A percentile compares a stretch with the other conserved stretches of the same genome.
Evolutionary conservation across 164 flowering plant species (phyloP).

Genomic region (Cinnamomum chago): DNA sequence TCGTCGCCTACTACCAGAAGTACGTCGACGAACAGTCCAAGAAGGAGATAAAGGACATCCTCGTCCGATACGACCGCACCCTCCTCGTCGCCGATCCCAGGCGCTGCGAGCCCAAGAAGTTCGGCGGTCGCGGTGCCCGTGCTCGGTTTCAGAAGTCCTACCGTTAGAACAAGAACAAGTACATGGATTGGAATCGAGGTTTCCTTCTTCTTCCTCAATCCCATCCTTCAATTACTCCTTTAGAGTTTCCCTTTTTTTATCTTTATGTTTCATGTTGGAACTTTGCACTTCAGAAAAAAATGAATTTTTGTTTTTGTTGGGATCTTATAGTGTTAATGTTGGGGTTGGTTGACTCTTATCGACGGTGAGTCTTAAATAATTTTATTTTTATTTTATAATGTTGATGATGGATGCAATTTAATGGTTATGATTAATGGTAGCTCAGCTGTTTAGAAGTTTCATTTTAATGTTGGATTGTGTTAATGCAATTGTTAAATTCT

Average conservation of each 20-base stretch:
- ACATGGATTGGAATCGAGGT: not conserved
- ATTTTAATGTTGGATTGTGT: no score
- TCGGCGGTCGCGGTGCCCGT: slow-evolving; percentile 23
- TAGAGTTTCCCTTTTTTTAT: no score
- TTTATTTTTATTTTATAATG: no score
- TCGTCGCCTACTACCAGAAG: slow-evolving; percentile 23
- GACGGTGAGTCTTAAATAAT: no score
- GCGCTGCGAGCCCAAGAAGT: slow-evolving; percentile 25
- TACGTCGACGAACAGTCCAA: slow-evolving; percentile 23
- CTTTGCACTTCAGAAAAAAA: not conserved
- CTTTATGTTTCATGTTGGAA: not conserved
- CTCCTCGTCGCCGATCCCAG: slow-evolving; percentile 23
- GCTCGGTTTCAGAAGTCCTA: slow-evolving; percentile 23
- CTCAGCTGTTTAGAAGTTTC: no score
- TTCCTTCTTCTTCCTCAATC: not conserved
- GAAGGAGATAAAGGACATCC: slow-evolving; percentile 24
- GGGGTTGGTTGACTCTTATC: no score
- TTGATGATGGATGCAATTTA: no score
- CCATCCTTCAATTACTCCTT: not conserved
- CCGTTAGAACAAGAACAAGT: slow-evolving; percentile 4
- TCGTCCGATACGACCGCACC: slow-evolving; percentile 18
- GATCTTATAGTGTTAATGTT: not conserved
- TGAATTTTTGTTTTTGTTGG: not conserved
- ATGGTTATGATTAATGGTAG: no score
- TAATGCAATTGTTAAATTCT: no score